Base-by-base conservation (phyloP, 768 basidiomycete species). In the Crassisporium funariophilum region DNA sequence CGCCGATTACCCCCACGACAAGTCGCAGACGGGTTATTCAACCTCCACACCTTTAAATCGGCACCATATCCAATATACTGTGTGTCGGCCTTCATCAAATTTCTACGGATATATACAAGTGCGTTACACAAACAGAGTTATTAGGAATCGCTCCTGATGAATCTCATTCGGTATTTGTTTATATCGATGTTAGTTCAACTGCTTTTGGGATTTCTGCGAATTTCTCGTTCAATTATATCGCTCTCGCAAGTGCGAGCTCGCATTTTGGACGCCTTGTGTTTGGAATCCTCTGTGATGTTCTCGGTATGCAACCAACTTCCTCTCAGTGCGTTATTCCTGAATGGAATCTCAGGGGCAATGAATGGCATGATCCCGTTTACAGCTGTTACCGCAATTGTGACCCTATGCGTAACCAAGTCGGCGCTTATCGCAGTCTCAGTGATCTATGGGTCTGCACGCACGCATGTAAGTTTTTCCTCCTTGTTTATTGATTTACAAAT, bases 81-180 rank as follows among this genome's bases (percentile, higher is more conserved):
- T 37, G 11, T 73, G 2, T 80, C 85, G 0, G 75, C 77, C 0
- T 75, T 82, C 46, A 57, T 79, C 16, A 67, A 63, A 10, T 88
- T 84, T 62, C 74, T 91, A 10, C 88, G 88, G n/a, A 62, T 90
- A 9, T 90, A 88, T 58, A 86, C 85, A 0, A 65, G 85, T 77
- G 37, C 37, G 69, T 60, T n/a, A n/a, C n/a, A n/a, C n/a, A n/a
- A n/a, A n/a, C n/a, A n/a, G n/a, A n/a, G n/a, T n/a, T n/a, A n/a
- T n/a, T n/a, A n/a, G n/a, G n/a, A n/a, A n/a, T n/a, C n/a, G n/a
- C n/a, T n/a, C n/a, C n/a, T n/a, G n/a, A n/a, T n/a, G n/a, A n/a
- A n/a, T n/a, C n/a, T 68, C 1, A 66, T 31, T 68, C 15, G 84
- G 84, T 82, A n/a, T 61, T 88, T 39, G 88, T 80, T 0, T 90